Base-by-base conservation (phyloP, 2,329 filamentous ascomycete genomes). In the Ophiosphaerella korrae region DNA sequence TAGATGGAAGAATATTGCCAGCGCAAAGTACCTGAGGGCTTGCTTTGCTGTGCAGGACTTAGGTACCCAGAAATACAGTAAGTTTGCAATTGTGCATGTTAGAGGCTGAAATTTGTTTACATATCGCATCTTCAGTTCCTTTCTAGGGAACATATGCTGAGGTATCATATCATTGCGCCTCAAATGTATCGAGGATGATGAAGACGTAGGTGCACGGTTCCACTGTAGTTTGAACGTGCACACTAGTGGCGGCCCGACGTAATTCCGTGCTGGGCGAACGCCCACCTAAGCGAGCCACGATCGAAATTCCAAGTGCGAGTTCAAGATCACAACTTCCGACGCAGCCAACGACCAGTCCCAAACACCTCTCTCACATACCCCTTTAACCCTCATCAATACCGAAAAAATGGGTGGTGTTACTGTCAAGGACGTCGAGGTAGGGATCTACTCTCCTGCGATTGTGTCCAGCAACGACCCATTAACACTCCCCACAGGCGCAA, bases 401-500 rank as follows among this genome's bases (percentile, higher is more conserved):
- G 82, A 81, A 81, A 91, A 83, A 78, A 92, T 92, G 89, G 80
- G 88, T 79, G 89, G 88, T 79, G 84, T 90, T 77, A 85, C 82
- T 72, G 89, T 93, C 80, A 88, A 89, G 81, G 89, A 92, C 82
- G 89, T 92, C 78, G 88, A 90, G 84, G 87, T 89, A 86, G 80
- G 85, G 85, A 85, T 21, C 5, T 11, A 16, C 13, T 12, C 26
- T 33, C 11, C 18, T 7, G 11, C 37, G 13, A 3, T 21, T 7
- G 11, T 14, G 13, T 11, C 7, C 9, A 42, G 23, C 31, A 14
- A 24, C 42, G 37, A 39, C 53, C 49, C 39, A 50, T 48, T 52
- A 38, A 59, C 56, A 48, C 35, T 36, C 40, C 48, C 36, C 40
- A 14, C 80, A 89, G 87, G 88, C 89, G 80, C 88, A 92, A 79